Percentiles rank a stretch among this genome's conserved stretches.
Conservation (phyloP, 805 yeast genomes). For the Wickerhamomyces chaumierensis region DNA sequence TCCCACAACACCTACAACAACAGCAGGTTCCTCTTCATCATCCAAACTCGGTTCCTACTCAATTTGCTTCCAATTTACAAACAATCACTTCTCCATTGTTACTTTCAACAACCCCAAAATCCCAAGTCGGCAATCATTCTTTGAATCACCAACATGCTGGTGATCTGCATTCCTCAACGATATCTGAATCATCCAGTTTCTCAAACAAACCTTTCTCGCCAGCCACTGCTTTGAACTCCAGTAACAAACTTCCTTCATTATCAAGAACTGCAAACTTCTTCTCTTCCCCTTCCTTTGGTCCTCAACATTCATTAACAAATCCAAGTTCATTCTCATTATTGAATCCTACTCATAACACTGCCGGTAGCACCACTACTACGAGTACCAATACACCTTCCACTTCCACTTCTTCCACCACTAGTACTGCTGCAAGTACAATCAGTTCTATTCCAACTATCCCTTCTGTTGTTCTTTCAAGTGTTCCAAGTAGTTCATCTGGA, state of each 20-base stretch:
- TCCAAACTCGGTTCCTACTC: conserved; percentile 61
- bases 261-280: conserved; percentile 11
- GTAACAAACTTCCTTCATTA: conserved; percentile 12
- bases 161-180: conserved; percentile 11
- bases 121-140: conserved; percentile 24
- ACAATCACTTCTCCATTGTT: conserved; percentile 56
- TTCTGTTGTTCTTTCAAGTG: not conserved
- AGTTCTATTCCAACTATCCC: conserved; percentile 1
- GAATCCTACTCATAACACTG: not conserved
- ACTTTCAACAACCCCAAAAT: conserved; percentile 32
- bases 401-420: conserved; percentile 1
- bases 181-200: conserved; percentile 3
- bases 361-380: not conserved
- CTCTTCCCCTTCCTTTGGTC: conserved; percentile 36
- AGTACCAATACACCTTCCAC: not conserved
- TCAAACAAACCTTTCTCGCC: conserved; percentile 16
- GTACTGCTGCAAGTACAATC: not conserved
- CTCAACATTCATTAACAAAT: conserved; percentile 24
- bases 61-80: conserved; percentile 54
- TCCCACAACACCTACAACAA: conserved; percentile 21
- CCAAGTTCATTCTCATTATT: conserved; percentile 17
- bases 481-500: no score
- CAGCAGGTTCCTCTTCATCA: conserved; percentile 28
- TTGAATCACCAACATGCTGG: conserved; percentile 19
- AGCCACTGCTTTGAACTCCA: conserved; percentile 10